A percentile compares a stretch with the other conserved stretches of the same genome.
phyloP scores from a whole-genome alignment of 225 moss, liverwort and hornwort species.

The Asterella californica region DNA sequence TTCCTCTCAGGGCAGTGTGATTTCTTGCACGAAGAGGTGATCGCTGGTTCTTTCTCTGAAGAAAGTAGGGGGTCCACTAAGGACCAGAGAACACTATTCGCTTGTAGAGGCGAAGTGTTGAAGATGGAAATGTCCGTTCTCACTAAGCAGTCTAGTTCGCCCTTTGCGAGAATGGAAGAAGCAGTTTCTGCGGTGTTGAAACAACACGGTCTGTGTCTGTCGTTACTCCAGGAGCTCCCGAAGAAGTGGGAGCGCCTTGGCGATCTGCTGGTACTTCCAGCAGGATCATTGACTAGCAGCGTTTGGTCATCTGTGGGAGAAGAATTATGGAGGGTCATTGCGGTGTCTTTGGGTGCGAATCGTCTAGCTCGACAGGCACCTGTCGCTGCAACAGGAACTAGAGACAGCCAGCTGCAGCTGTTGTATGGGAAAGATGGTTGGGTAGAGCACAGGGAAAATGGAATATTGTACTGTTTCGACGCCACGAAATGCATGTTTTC shows the following conservation, averaged over 20 bases:
- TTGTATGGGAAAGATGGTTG: constrained; percentile 64
- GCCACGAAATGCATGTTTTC: constrained; percentile 97
- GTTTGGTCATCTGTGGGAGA: constrained; percentile 67
- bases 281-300: constrained; percentile 57
- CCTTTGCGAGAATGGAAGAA: constrained; percentile 41
- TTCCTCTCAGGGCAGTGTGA: background rate
- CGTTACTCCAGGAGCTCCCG: constrained; percentile 68
- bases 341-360: constrained; percentile 53
- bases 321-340: constrained; percentile 56
- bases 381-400: constrained; percentile 71
- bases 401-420: constrained; percentile 81
- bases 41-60: background rate
- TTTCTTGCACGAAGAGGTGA: background rate
- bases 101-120: constrained; percentile 49
- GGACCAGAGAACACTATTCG: constrained; percentile 36
- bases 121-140: constrained; percentile 48
- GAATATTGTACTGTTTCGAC: constrained; percentile 82
- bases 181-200: constrained; percentile 49
- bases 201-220: constrained; percentile 37
- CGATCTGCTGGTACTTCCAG: constrained; percentile 78
- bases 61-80: background rate
- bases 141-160: constrained; percentile 47
- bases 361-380: constrained; percentile 85
- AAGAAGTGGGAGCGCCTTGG: constrained; percentile 93
- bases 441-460: constrained; percentile 86